Percentiles rank a stretch among this genome's conserved stretches.
phyloP scores from a whole-genome alignment of 1,284 basidiomycete genomes.

The Ceratobasidium sp. region DNA sequence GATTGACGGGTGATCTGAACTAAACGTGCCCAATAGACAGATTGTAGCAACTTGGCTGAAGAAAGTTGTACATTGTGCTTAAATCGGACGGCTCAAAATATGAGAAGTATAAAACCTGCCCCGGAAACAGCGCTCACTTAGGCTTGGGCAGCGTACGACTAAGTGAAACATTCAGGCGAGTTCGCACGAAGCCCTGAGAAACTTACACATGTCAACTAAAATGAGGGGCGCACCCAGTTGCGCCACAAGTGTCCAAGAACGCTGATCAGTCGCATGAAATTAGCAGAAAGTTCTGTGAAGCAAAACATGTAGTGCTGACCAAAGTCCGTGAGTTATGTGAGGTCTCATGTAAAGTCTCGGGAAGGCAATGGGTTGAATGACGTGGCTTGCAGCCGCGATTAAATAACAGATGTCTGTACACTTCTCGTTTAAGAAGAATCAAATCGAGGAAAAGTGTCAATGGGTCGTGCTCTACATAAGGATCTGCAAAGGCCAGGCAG shows the following conservation, averaged over 20 bases:
- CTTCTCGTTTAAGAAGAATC: slow-evolving; percentile 84
- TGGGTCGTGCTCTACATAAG: slow-evolving; percentile 87
- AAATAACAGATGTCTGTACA: slow-evolving; percentile 89
- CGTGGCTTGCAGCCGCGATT: slow-evolving; percentile 67
- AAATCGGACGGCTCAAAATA: neutral
- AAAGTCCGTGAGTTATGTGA: neutral
- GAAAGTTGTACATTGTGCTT: slow-evolving; percentile 41
- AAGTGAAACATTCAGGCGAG: neutral
- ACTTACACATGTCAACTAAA: slow-evolving; percentile 22
- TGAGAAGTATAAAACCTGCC: too few relatives aligned
- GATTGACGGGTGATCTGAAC: neutral
- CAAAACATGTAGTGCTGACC: neutral
- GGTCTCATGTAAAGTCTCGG: neutral
- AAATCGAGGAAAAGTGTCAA: slow-evolving; percentile 83
- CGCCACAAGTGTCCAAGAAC: slow-evolving; percentile 1
- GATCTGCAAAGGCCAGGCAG: slow-evolving; percentile 82
- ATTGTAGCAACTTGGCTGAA: slow-evolving; percentile 67
- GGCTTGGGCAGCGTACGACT: slow-evolving; percentile 27
- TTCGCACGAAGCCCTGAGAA: neutral
- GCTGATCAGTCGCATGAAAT: neutral
- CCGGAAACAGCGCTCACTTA: neutral
- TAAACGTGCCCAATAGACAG: slow-evolving; percentile 62
- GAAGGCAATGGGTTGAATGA: neutral
- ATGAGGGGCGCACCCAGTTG: slow-evolving; percentile 4
- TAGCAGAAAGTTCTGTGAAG: neutral